A percentile compares a stretch with the other conserved stretches of the same genome.
phyloP scores from a whole-genome alignment of 371 early-diverging fungal genomes.

The Circinella umbellata region DNA sequence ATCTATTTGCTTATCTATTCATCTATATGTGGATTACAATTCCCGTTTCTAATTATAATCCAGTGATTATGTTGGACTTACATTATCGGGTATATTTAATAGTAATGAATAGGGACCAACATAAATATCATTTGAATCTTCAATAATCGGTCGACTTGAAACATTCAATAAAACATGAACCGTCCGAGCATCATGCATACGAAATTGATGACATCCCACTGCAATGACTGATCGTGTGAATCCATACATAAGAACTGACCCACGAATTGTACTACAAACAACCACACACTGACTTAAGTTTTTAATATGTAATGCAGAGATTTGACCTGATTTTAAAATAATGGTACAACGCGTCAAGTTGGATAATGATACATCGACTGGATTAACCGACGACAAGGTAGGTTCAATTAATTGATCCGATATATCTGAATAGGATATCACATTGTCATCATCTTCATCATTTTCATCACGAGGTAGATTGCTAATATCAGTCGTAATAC shows the following conservation, averaged over 20 bases:
- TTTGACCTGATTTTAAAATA: constrained; percentile 37
- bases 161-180: constrained; percentile 70
- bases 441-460: constrained; percentile 1
- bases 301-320: constrained; percentile 73
- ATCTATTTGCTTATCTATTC: neutral
- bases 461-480: neutral
- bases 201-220: constrained; percentile 80
- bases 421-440: constrained; percentile 28
- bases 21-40: neutral
- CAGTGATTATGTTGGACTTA: neutral
- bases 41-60: too few relatives aligned
- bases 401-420: constrained; percentile 9
- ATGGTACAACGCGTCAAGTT: constrained; percentile 61
- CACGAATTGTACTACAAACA: constrained; percentile 65
- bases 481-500: neutral
- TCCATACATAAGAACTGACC: constrained; percentile 72
- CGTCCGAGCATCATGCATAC: constrained; percentile 74
- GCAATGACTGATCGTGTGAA: constrained; percentile 62
- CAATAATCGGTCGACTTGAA: constrained; percentile 83
- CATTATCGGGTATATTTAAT: constrained; percentile 11
- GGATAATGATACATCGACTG: constrained; percentile 58
- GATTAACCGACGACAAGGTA: neutral
- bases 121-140: constrained; percentile 65
- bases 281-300: constrained; percentile 65
- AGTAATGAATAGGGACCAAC: constrained; percentile 53